phyloP scores from a whole-genome alignment of 306 rosid genomes.

The Prunus armeniaca region DNA sequence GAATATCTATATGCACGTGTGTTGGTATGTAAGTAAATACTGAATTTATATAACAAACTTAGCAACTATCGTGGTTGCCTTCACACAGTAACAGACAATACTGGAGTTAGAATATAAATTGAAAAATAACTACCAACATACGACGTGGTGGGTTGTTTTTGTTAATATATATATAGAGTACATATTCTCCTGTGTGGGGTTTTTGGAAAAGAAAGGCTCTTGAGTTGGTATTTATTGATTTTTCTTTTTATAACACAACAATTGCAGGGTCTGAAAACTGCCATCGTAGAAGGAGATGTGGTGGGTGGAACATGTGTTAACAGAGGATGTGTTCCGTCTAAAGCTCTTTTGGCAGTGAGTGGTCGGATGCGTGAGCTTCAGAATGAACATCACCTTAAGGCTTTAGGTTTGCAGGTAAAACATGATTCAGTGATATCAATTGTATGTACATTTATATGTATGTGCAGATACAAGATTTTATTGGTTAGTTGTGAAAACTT shows the following conservation, averaged over 20 bases:
- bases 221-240: background rate
- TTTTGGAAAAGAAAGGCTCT: background rate
- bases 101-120: too few relatives aligned
- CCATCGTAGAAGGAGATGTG: constrained; percentile 88
- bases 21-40: too few relatives aligned
- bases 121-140: too few relatives aligned
- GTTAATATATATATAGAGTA: too few relatives aligned
- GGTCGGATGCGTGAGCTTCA: constrained; percentile 97
- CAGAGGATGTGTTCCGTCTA: constrained; percentile 98
- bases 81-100: background rate
- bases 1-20: background rate
- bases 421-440: background rate
- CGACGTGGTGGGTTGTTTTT: too few relatives aligned
- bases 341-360: constrained; percentile 95
- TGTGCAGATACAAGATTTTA: background rate
- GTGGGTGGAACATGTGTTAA: constrained; percentile 97
- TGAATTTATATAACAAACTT: too few relatives aligned
- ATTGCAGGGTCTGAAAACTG: constrained; percentile 93
- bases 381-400: constrained; percentile 82
- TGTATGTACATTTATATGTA: background rate
- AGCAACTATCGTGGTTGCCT: background rate
- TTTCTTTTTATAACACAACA: background rate
- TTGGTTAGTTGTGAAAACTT: background rate
- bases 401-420: constrained; percentile 86
- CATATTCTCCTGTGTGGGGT: background rate